Evolutionary conservation across 1,284 basidiomycete species (phyloP).

Genomic region (Ganoderma leucocontextum): DNA sequence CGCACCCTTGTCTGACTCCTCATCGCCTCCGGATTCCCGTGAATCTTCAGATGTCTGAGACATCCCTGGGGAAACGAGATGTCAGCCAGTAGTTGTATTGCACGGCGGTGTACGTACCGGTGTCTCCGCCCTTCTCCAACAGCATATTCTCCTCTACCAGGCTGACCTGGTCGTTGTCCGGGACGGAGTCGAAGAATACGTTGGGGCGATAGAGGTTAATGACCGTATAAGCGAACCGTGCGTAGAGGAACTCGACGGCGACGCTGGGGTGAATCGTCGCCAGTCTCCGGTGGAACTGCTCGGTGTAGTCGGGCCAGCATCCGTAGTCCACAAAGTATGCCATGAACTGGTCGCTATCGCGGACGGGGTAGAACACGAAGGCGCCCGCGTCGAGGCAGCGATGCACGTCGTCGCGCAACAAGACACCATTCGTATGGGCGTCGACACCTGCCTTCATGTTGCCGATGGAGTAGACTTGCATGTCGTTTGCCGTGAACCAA

Average conservation of each 20-base stretch:
- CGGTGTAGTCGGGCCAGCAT: not conserved
- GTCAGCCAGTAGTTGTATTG: not conserved
- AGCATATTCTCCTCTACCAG: no score
- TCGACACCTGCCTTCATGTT: not conserved
- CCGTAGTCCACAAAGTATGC: not conserved
- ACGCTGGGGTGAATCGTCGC: not conserved
- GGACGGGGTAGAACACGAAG: constrained; percentile 2
- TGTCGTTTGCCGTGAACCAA: not conserved
- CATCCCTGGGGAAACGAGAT: no score
- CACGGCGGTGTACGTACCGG: no score
- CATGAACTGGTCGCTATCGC: not conserved
- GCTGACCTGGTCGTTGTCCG: not conserved
- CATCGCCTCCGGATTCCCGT: no score
- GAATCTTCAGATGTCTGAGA: not conserved
- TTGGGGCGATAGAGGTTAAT: not conserved
- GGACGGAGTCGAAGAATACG: not conserved
- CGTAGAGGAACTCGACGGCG: constrained; percentile 2
- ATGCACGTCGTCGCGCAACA: not conserved
- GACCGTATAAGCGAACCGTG: not conserved
- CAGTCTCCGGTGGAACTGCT: not conserved
- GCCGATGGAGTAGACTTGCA: not conserved
- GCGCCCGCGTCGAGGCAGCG: not conserved
- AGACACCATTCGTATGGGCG: not conserved
- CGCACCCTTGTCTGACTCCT: not conserved
- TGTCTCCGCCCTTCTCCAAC: no score